Base-by-base conservation (phyloP, 2,329 filamentous ascomycete genomes). In the Aspergillus brunneoviolaceus region DNA sequence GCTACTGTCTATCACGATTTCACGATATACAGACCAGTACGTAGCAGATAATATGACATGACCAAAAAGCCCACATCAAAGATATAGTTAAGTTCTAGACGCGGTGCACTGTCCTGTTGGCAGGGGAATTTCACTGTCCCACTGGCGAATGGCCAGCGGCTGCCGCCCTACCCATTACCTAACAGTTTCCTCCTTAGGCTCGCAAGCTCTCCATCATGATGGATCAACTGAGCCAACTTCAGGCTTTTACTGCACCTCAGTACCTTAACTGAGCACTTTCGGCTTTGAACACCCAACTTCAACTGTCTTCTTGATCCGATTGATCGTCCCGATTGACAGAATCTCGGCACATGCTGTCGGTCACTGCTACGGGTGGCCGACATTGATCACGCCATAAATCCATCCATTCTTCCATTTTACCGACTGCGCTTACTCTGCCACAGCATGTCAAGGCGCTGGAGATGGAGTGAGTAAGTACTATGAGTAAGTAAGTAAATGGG, bases 141-240 rank as follows among this genome's bases (percentile, higher is more conserved):
- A 48, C 51, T 58, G 56, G 50, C 71, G 68, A 74, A 73, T 73
- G 62, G 65, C 57, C 53, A 61, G 58, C 54, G 52, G 45, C 23
- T 56, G 58, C 56, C 60, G 42, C 45, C 56, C 58, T 67, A 66
- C 64, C 61, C 63, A 73, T 74, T 73, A 74, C 72, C 67, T 74
- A 74, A 74, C 65, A 70, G 65, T 64, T 71, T 72, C 55, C 39
- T 19, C 39, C 39, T 45, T 19, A 19, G 39, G 39, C 39, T 16
- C 39, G 57, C 42, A 54, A 27, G 27, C 29, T 39, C 42, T 49
- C 57, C 42, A 35, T 39, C 21, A 21, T 21, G 21, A 21, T 21
- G 21, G 21, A 21, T 21, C 47, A 21, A 51, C 16, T 51, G 14
- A 42, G 6, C 25, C 39, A 42, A 42, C 39, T 42, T 42, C 39